Evolutionary conservation across 441 rosid species (phyloP).

Genomic region (Erodium trifolium): DNA sequence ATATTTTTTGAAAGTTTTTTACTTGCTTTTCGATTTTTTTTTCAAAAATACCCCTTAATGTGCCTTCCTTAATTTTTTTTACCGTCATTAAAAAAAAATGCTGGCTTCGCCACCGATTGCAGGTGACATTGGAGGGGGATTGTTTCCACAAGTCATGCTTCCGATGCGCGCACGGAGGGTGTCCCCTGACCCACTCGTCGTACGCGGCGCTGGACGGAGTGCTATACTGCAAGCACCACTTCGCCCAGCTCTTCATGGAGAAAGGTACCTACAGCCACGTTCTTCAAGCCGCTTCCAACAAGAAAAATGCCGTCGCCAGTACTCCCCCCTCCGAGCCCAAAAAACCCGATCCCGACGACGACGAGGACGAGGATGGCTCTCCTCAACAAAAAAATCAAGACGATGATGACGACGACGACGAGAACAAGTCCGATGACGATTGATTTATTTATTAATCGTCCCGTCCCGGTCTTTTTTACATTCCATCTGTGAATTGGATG

Average conservation of each 20-base stretch:
- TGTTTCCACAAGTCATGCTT: conserved; percentile 92
- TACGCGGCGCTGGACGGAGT: conserved; percentile 83
- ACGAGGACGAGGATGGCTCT: background rate
- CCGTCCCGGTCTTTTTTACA: background rate
- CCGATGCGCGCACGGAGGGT: conserved; percentile 91
- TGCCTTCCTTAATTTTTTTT: no score
- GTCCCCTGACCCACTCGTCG: conserved; percentile 82
- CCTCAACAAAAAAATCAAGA: no score
- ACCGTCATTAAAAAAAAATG: no score
- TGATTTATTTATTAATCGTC: background rate
- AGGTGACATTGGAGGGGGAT: conserved; percentile 93
- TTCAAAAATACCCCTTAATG: no score
- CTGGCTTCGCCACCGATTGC: no score
- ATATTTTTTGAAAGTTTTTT: no score
- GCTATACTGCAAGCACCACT: conserved; percentile 92
- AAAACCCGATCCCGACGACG: conserved; percentile 12
- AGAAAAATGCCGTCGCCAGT: conserved; percentile 31
- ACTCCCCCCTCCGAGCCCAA: conserved; percentile 43
- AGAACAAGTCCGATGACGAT: background rate
- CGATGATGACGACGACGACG: background rate
- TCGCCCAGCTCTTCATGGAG: conserved; percentile 86
- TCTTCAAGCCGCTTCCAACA: conserved; percentile 62
- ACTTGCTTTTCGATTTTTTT: no score
- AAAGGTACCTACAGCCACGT: conserved; percentile 87
- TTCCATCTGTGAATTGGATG: background rate